Percentiles rank a stretch among this genome's conserved stretches.
Evolutionary conservation across 345 rosid species (phyloP).

Genomic region (Hirschfeldia incana): DNA sequence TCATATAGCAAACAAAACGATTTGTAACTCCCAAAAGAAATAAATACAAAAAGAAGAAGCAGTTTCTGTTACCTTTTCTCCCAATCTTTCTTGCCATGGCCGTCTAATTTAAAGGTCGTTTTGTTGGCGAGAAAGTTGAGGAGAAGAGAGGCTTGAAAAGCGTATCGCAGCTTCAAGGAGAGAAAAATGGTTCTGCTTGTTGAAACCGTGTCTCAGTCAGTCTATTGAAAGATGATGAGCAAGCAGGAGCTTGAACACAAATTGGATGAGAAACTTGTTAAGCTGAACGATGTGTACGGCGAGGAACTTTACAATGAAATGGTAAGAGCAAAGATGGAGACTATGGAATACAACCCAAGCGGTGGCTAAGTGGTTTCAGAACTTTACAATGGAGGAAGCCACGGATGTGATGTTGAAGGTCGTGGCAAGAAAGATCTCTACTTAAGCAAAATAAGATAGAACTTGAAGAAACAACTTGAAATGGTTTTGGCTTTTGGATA

Average conservation of each 20-base stretch:
- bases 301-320: constrained; percentile 30
- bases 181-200: not conserved
- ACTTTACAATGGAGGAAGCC: constrained; percentile 24
- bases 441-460: not conserved
- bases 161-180: constrained; percentile 24
- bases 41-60: not conserved
- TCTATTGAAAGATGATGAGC: not conserved
- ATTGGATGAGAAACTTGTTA: constrained; percentile 17
- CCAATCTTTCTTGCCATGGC: constrained; percentile 54
- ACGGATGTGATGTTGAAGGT: not conserved
- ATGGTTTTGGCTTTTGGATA: too few species aligned
- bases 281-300: constrained; percentile 24
- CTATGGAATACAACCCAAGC: constrained; percentile 35
- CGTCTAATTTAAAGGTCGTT: constrained; percentile 10
- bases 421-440: not conserved
- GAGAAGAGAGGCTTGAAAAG: too few species aligned
- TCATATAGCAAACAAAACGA: not conserved
- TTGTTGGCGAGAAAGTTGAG: too few species aligned
- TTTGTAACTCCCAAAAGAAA: too few species aligned
- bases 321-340: constrained; percentile 23
- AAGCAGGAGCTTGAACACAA: not conserved
- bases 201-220: too few species aligned
- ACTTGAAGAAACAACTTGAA: not conserved
- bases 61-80: constrained; percentile 1
- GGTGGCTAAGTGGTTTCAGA: constrained; percentile 29